Percentiles rank a stretch among this genome's conserved stretches.
Conservation (phyloP, 306 rosid genomes). For the Heteromeles arbutifolia region DNA sequence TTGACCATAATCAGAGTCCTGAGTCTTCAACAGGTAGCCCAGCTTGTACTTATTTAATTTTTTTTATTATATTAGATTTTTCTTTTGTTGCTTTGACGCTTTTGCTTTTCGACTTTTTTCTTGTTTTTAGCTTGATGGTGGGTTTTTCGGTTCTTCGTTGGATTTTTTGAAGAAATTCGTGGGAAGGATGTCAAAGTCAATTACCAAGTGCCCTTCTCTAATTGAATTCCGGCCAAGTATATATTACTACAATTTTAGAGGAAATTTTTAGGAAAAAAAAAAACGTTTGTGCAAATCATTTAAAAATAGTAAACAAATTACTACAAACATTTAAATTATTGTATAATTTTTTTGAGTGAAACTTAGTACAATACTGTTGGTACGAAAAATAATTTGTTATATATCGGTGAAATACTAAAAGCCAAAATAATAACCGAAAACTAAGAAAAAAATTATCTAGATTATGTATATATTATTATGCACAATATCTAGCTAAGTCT, state of each 20-base stretch:
- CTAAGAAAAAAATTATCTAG: too few species aligned
- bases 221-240: background rate
- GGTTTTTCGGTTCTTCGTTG: background rate
- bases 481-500: too few species aligned
- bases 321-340: too few species aligned
- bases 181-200: background rate
- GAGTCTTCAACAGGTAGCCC: background rate
- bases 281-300: too few species aligned
- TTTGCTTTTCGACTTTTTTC: background rate
- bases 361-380: background rate
- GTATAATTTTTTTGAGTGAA: too few species aligned
- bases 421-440: too few species aligned
- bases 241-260: background rate
- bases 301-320: too few species aligned
- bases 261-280: background rate
- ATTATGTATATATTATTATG: too few species aligned
- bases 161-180: background rate
- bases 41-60: background rate
- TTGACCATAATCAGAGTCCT: background rate
- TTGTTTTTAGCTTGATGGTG: background rate
- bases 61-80: background rate
- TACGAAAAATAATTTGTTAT: background rate
- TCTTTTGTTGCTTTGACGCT: background rate
- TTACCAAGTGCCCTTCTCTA: background rate
- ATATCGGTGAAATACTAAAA: too few species aligned